A percentile compares a stretch with the other conserved stretches of the same genome.
These are phyloP conservation scores for Gossypium rotundifolium DNA, from an alignment of 345 rosid genomes.

Conservation along the genomic window DNA sequence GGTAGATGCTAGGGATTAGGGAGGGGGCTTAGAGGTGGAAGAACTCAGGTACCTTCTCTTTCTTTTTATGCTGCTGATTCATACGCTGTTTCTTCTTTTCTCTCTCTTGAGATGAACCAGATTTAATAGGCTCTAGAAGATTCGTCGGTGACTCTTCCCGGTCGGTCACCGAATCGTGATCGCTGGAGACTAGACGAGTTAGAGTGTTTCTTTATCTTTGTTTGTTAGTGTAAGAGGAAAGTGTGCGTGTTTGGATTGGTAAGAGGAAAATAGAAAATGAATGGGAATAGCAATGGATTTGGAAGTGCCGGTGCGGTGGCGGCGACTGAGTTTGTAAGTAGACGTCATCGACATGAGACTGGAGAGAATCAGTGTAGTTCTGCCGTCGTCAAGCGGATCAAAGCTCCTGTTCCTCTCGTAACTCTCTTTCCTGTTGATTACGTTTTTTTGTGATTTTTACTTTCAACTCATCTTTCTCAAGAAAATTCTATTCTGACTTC, in stretches of 20 bases:
- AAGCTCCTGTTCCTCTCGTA: slow-evolving; percentile 89
- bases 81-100: neutral
- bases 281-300: slow-evolving; percentile 25
- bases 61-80: slow-evolving; percentile 7
- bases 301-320: slow-evolving; percentile 15
- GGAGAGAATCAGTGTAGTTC: slow-evolving; percentile 72
- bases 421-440: slow-evolving; percentile 10
- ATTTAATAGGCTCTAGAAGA: neutral
- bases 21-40: neutral
- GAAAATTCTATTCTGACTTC: too few species aligned
- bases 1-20: neutral
- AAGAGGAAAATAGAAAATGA: slow-evolving; percentile 33
- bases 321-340: slow-evolving; percentile 53
- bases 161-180: slow-evolving; percentile 11
- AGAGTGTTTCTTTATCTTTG: neutral
- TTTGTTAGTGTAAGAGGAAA: neutral
- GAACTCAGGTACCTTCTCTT: neutral
- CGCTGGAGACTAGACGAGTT: slow-evolving; percentile 10
- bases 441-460: neutral
- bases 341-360: slow-evolving; percentile 57
- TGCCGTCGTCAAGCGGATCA: slow-evolving; percentile 72
- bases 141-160: slow-evolving; percentile 9
- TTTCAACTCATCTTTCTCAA: neutral
- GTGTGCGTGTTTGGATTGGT: slow-evolving; percentile 14
- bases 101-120: neutral